Evolutionary conservation across 2,329 filamentous ascomycete species (phyloP).

Genomic region (Helotiales sp.): DNA sequence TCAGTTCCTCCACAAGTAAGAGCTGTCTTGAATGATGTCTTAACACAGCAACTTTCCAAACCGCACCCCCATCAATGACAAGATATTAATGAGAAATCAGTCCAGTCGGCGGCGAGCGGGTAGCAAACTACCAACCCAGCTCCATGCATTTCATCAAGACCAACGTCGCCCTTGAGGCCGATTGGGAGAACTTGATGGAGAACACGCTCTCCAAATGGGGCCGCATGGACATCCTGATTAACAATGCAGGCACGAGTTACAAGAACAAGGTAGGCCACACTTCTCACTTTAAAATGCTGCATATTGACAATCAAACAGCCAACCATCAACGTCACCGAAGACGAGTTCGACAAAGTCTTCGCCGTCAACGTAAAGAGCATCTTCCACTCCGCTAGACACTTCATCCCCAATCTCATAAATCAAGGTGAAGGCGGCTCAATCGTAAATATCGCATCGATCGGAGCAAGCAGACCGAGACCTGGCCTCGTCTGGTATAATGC

Average conservation of each 20-base stretch:
- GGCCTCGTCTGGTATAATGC: constrained; percentile 74
- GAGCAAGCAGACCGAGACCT: constrained; percentile 63
- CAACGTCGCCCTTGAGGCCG: constrained; percentile 57
- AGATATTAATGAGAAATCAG: constrained; percentile 12
- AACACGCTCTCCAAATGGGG: constrained; percentile 53
- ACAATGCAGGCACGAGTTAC: constrained; percentile 66
- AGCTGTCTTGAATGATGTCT: not conserved
- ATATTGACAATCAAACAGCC: constrained; percentile 44
- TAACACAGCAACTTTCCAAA: not conserved
- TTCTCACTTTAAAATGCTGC: not conserved
- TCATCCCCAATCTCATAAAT: constrained; percentile 65
- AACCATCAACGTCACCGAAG: constrained; percentile 66
- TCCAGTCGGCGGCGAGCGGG: constrained; percentile 53
- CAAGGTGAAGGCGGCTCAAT: constrained; percentile 63
- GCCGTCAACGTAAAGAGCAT: constrained; percentile 72
- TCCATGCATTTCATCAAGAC: constrained; percentile 47
- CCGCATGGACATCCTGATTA: constrained; percentile 62
- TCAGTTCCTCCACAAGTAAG: too few relatives aligned
- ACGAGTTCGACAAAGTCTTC: constrained; percentile 70
- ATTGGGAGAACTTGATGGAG: constrained; percentile 58
- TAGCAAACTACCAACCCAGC: constrained; percentile 45
- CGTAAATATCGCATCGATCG: constrained; percentile 70
- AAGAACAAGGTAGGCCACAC: constrained; percentile 53
- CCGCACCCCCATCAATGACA: not conserved
- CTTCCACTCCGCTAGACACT: constrained; percentile 61